Percentiles rank a stretch among this genome's conserved stretches.
These are phyloP conservation scores for Lactifluus piperatus DNA, from an alignment of 768 basidiomycete species.

Conservation along the genomic window DNA sequence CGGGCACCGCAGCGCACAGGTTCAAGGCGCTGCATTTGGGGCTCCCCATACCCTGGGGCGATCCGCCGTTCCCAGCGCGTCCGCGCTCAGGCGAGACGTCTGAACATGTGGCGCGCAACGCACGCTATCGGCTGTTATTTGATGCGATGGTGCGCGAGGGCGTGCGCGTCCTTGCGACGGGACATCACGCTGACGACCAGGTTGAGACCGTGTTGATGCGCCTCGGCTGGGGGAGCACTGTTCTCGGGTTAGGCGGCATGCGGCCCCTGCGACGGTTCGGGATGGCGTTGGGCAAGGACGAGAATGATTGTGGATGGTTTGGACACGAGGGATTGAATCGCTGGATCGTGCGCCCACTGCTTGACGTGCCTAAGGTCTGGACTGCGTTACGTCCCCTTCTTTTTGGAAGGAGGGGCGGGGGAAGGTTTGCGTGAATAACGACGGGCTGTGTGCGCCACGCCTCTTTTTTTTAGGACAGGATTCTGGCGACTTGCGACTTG, in stretches of 20 bases:
- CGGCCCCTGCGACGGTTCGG: conserved; percentile 60
- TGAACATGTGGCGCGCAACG: conserved; percentile 50
- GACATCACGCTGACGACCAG: conserved; percentile 79
- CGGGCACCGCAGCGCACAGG: conserved; percentile 33
- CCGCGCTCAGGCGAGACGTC: conserved; percentile 35
- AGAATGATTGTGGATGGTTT: conserved; percentile 31
- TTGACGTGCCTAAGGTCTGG: conserved; percentile 59
- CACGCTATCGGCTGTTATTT: conserved; percentile 48
- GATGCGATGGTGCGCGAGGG: conserved; percentile 34
- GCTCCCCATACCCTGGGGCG: conserved; percentile 49
- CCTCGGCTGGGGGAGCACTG: conserved; percentile 46
- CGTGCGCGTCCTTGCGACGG: conserved; percentile 46
- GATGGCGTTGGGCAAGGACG: conserved; percentile 45
- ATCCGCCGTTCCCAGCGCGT: conserved; percentile 38
- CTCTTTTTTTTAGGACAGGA: conserved; percentile 48
- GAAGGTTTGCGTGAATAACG: neutral
- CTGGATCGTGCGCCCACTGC: conserved; percentile 67
- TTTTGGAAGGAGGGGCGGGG: neutral
- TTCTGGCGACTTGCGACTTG: conserved; percentile 69
- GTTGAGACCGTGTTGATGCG: conserved; percentile 76
- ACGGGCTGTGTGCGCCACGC: neutral
- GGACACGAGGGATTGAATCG: conserved; percentile 51
- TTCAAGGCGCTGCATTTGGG: conserved; percentile 41
- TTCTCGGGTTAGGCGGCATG: conserved; percentile 61
- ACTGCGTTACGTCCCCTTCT: neutral